Percentiles rank a stretch among this genome's conserved stretches.
Conservation (phyloP, 2,329 filamentous ascomycete genomes). For the Penicillium sp. region DNA sequence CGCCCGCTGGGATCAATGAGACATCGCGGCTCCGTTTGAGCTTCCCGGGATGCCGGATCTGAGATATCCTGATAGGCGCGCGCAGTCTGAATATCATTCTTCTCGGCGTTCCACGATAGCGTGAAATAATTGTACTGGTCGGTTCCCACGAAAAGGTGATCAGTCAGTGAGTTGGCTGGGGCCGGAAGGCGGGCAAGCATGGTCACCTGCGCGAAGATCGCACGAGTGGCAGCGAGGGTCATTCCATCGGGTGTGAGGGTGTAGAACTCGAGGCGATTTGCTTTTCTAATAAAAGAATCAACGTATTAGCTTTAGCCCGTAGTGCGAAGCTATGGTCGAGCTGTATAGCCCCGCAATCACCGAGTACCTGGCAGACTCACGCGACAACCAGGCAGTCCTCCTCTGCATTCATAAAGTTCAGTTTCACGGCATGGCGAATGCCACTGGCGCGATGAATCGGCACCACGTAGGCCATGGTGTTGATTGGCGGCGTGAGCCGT, state of each 20-base stretch:
- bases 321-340: not conserved
- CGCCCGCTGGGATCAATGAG: constrained; percentile 76
- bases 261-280: constrained; percentile 57
- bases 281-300: constrained; percentile 12
- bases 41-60: constrained; percentile 65
- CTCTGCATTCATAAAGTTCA: constrained; percentile 69
- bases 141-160: constrained; percentile 90
- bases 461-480: constrained; percentile 83
- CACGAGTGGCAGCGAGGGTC: constrained; percentile 63
- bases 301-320: constrained; percentile 5
- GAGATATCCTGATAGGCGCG: constrained; percentile 60
- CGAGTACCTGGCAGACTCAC: constrained; percentile 54
- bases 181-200: constrained; percentile 61
- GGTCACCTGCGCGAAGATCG: constrained; percentile 80
- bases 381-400: constrained; percentile 83
- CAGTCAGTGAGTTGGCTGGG: constrained; percentile 69
- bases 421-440: constrained; percentile 80
- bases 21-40: constrained; percentile 78
- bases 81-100: constrained; percentile 54
- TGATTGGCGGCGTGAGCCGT: not conserved
- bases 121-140: constrained; percentile 90
- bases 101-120: constrained; percentile 70
- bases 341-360: not conserved
- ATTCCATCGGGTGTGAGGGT: constrained; percentile 60
- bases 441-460: constrained; percentile 91